phyloP scores from a whole-genome alignment of 1,284 basidiomycete species.

The Ceratobasidium sp. region DNA sequence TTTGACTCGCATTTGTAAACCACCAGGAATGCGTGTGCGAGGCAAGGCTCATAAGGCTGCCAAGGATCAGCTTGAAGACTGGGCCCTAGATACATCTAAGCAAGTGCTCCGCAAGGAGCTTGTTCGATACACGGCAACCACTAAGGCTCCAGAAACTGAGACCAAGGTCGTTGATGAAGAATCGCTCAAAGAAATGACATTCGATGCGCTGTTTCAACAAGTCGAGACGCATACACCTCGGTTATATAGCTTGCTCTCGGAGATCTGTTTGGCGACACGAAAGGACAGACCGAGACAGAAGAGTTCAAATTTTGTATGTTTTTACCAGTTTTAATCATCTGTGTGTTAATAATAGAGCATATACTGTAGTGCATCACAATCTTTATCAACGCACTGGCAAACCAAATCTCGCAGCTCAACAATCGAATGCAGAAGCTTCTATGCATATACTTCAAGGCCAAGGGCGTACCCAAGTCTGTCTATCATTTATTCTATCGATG shows the following conservation, averaged over 20 bases:
- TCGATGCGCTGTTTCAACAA: neutral
- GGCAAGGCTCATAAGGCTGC: neutral
- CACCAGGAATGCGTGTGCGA: neutral
- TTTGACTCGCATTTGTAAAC: too few species aligned
- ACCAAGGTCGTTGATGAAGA: neutral
- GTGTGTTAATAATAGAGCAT: too few species aligned
- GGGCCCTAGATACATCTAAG: conserved; percentile 1
- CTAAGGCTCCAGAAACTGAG: conserved; percentile 13
- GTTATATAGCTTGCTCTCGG: neutral
- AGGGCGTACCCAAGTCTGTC: neutral
- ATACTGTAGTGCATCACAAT: conserved; percentile 4
- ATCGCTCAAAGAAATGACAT: neutral
- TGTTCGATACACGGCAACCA: neutral
- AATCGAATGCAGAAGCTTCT: conserved; percentile 16
- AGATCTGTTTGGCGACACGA: neutral
- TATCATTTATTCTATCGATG: neutral
- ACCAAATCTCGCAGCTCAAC: conserved; percentile 12
- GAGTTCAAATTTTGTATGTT: neutral
- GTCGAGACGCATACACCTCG: neutral
- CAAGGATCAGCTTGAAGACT: neutral
- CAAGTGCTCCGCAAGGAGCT: neutral
- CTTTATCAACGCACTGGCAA: conserved; percentile 17
- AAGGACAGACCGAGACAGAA: neutral
- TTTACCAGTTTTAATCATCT: too few species aligned
- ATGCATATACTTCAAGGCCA: conserved; percentile 15